Evolutionary conservation across 1,284 basidiomycete genomes (phyloP), one percentile per base, ranked within the genome.

Genomic region (Dichomitus squalens): DNA sequence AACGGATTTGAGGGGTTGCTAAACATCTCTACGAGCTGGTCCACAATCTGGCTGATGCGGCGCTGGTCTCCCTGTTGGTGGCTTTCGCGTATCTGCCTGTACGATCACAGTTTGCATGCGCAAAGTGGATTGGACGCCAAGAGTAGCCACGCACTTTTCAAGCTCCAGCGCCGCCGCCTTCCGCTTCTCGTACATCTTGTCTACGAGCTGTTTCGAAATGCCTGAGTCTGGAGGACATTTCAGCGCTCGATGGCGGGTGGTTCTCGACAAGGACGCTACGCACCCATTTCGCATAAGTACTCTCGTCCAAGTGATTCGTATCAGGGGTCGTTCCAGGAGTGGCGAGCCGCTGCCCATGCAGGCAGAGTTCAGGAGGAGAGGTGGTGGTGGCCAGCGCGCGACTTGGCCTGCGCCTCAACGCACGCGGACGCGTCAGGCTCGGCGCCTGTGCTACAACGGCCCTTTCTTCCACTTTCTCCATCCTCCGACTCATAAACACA

Each of bases 141-240:
- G n/a, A 46, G 14, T 18, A 23, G 33, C 27, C 27, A 53, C 59
- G 57, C 46, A 95, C 92, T 95, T 96, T 79, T 98, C 96, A 50
- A 98, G 84, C 59, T 98, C 96, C 55, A 98, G 86, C 1, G 96
- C 96, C 4, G 96, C 94, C 8, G 92, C 88, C 77, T 98, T 98
- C 60, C 97, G 87, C 76, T 95, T 93, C 79, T 98, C 96, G 72
- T 98, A 94, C 73, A 92, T 87, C 79, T 92, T 91, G 82, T 93
- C 90, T 52, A 91, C 83, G 57, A 93, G 77, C 71, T 92, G 90
- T 70, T 87, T 88, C 44, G 87, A 77, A 44, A 89, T 81, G 58
- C 83, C 79, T 55, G 83, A 74, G 66, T 90, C 88, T 90, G 53
- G 27, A 35, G 52, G n/a, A 38, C 2, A 27, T 39, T 53, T 58